Evolutionary conservation across 768 basidiomycete species (phyloP).

Genomic region (Tylopilus balloui): DNA sequence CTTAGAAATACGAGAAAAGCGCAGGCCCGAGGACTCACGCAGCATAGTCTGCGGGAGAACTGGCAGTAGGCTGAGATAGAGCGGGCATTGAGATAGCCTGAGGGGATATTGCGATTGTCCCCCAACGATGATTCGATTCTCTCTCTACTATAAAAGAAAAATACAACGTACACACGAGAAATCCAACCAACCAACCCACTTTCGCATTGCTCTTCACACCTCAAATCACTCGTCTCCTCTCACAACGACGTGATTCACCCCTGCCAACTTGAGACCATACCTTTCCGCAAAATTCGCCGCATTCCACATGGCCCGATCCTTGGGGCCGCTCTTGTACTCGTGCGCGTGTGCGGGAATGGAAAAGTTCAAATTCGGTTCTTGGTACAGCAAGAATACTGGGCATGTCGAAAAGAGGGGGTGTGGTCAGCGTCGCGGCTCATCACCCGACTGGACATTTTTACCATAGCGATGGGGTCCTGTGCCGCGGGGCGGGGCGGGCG

Average conservation of each 20-base stretch:
- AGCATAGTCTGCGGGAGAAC: neutral
- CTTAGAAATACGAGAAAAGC: neutral
- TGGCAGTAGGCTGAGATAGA: too few species aligned
- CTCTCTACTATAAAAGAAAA: too few species aligned
- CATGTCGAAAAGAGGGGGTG: too few species aligned
- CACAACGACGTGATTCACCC: conserved; percentile 53
- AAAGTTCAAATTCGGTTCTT: conserved; percentile 47
- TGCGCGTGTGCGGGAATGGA: conserved; percentile 40
- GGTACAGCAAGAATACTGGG: conserved; percentile 55
- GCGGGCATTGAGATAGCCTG: too few species aligned
- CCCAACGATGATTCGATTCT: too few species aligned
- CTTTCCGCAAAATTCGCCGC: conserved; percentile 46
- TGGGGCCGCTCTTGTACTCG: conserved; percentile 42
- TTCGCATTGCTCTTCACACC: too few species aligned
- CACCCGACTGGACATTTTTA: conserved; percentile 20
- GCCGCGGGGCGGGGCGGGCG: conserved; percentile 52
- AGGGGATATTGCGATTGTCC: too few species aligned
- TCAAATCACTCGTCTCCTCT: conserved; percentile 16
- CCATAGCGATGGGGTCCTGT: conserved; percentile 58
- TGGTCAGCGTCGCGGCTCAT: neutral
- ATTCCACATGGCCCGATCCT: conserved; percentile 53
- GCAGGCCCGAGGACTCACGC: neutral
- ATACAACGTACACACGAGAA: too few species aligned
- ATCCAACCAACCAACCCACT: too few species aligned
- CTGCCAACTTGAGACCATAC: conserved; percentile 53